Percentiles rank a stretch among this genome's conserved stretches.
Evolutionary conservation across 2,329 filamentous ascomycete genomes (phyloP).

Genomic region (Didymella pomorum): DNA sequence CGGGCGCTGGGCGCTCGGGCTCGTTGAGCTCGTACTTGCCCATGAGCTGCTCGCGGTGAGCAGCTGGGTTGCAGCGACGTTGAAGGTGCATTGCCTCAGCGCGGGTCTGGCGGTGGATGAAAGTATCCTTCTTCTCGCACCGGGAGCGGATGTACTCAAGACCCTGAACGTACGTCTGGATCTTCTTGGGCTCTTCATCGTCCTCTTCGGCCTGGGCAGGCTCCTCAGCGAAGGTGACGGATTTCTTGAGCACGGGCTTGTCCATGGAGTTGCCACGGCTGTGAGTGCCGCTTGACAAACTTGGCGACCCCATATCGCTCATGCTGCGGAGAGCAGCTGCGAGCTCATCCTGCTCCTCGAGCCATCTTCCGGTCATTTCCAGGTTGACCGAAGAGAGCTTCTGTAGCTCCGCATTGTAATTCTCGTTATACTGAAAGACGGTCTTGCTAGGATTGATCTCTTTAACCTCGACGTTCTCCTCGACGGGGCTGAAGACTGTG

Average conservation of each 20-base stretch:
- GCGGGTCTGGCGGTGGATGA: conserved; percentile 82
- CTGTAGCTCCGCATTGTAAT: conserved; percentile 77
- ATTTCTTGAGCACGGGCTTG: conserved; percentile 68
- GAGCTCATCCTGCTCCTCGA: conserved; percentile 81
- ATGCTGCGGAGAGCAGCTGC: conserved; percentile 70
- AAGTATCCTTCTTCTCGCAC: conserved; percentile 74
- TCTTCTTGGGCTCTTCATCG: conserved; percentile 52
- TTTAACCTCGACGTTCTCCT: conserved; percentile 55
- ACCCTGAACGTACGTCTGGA: conserved; percentile 86
- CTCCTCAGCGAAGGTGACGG: conserved; percentile 72
- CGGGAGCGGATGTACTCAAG: conserved; percentile 78
- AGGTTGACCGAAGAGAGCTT: conserved; percentile 75
- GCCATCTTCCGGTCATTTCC: conserved; percentile 86
- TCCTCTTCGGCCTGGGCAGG: conserved; percentile 34
- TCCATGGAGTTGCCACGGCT: conserved; percentile 47
- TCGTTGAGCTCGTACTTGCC: conserved; percentile 81
- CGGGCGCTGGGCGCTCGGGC: conserved; percentile 53
- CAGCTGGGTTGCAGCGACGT: conserved; percentile 74
- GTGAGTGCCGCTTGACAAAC: conserved; percentile 38
- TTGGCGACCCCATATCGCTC: conserved; percentile 56
- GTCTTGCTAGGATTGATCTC: conserved; percentile 72
- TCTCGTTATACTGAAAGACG: conserved; percentile 74
- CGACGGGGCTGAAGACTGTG: conserved; percentile 39
- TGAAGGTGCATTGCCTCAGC: conserved; percentile 89
- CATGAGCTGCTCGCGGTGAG: conserved; percentile 81